Conservation (phyloP, 345 rosid species). For the Eutrema yunnanense region DNA sequence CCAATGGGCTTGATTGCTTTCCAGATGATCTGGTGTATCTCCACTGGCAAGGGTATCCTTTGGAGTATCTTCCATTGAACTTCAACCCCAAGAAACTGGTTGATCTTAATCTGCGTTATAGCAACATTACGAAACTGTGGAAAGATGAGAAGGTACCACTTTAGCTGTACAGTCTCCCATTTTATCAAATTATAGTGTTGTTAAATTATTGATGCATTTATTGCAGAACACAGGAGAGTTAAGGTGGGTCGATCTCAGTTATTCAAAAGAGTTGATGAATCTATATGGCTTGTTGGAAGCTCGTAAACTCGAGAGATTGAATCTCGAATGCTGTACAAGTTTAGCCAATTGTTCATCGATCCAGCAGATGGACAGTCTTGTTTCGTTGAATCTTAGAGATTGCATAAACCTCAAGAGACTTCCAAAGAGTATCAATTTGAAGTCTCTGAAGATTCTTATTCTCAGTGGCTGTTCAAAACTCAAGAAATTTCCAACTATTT, state of each 20-base stretch:
- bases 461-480: slow-evolving; percentile 20
- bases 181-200: neutral
- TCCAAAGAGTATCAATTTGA: too few species aligned
- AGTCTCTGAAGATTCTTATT: too few species aligned
- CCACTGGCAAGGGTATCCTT: slow-evolving; percentile 30
- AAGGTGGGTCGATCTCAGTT: slow-evolving; percentile 20
- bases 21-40: slow-evolving; percentile 28
- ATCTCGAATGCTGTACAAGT: slow-evolving; percentile 23
- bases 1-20: slow-evolving; percentile 17
- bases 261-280: slow-evolving; percentile 11
- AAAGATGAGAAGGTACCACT: slow-evolving; percentile 19
- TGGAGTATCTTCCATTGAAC: slow-evolving; percentile 23
- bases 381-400: slow-evolving; percentile 13
- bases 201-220: neutral
- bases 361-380: slow-evolving; percentile 16
- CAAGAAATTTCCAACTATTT: slow-evolving; percentile 18
- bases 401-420: neutral
- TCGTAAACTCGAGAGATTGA: slow-evolving; percentile 14
- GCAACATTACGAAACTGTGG: slow-evolving; percentile 30
- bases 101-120: slow-evolving; percentile 16
- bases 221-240: slow-evolving; percentile 28
- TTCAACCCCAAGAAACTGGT: slow-evolving; percentile 25
- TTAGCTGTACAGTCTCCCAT: neutral
- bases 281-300: slow-evolving; percentile 27
- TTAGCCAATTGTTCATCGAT: slow-evolving; percentile 4